Evolutionary conservation across 2,329 filamentous ascomycete species (phyloP), one percentile per base, ranked within the genome.

Genomic region (Arachnopeziza araneosa): DNA sequence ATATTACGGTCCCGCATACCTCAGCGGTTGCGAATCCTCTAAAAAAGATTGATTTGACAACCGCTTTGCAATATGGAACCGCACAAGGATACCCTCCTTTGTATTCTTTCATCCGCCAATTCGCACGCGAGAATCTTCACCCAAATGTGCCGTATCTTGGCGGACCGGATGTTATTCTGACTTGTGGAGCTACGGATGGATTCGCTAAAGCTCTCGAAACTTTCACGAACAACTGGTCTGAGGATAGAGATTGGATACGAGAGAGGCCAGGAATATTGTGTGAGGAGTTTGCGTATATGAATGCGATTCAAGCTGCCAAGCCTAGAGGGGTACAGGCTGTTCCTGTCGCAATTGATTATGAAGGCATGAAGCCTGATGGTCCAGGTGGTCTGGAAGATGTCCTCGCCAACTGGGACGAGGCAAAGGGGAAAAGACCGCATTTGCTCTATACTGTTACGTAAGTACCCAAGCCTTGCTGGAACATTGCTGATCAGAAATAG

Each of bases 401-500:
- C 1, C 77, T 97, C 30, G 83, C 86, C 57, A 91, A 89, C 67
- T 97, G 93, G 93, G 89, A 97, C 72, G 78, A 79, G 53, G 78
- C 78, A 50, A 86, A 81, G 68, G 93, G 93, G 0, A 87, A 84
- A 70, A 81, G 89, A 60, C 93, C 93, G 50, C 89, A 93, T 73
- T 72, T 97, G 65, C 81, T 97, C 78, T 97, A 97, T 73, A 96
- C 91, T 1, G 89, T 97, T 65, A 93, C 90, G 86, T 91, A 75
- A 82, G 87, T 85, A 48, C 2, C 12, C 14, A 49, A 55, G 66
- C 62, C 23, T 44, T 50, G 21, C 36, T 50, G 23, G 4, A 4
- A 54, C 9, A 21, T 52, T 60, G 55, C 64, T 72, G 22, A 70
- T 54, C 32, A 8, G 14, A 8, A 26, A 12, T 52, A 88, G 86